Conservation (phyloP, 2,329 filamentous ascomycete species). For the Penicillium sp. region DNA sequence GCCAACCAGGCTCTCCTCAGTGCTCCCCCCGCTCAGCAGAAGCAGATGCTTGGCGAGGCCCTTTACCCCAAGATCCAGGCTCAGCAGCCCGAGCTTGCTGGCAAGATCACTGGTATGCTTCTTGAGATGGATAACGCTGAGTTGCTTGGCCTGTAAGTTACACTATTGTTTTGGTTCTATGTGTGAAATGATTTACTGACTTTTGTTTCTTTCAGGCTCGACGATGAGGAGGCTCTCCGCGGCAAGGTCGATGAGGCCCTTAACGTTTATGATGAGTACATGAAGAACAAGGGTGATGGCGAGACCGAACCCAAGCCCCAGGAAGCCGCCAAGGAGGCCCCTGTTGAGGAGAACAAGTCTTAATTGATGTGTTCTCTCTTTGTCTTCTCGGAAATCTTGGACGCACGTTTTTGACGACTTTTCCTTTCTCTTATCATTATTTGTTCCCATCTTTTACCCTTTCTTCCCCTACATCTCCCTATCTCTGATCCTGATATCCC, state of each 20-base stretch:
- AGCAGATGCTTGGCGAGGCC: slow-evolving; percentile 96
- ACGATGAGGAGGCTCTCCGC: slow-evolving; percentile 83
- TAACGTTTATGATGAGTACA: slow-evolving; percentile 96
- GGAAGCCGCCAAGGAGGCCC: slow-evolving; percentile 46
- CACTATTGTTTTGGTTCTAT: neutral
- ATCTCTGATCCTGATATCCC: slow-evolving; percentile 44
- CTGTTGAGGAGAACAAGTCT: slow-evolving; percentile 43
- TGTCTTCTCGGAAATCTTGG: slow-evolving; percentile 31
- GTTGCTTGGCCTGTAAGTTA: slow-evolving; percentile 88
- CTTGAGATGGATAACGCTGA: slow-evolving; percentile 98
- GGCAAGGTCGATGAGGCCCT: slow-evolving; percentile 97
- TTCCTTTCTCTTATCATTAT: slow-evolving; percentile 28
- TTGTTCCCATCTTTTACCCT: slow-evolving; percentile 23
- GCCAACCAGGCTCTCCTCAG: slow-evolving; percentile 51
- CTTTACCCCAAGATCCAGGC: slow-evolving; percentile 98
- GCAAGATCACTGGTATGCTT: slow-evolving; percentile 99
- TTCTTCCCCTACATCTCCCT: slow-evolving; percentile 23
- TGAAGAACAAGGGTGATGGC: slow-evolving; percentile 72
- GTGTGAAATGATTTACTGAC: slow-evolving; percentile 18
- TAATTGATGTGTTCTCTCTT: slow-evolving; percentile 31
- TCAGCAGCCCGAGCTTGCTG: slow-evolving; percentile 91
- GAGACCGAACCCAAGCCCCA: slow-evolving; percentile 49
- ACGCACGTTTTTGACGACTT: slow-evolving; percentile 41
- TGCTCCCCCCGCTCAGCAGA: slow-evolving; percentile 74
- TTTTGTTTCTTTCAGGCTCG: slow-evolving; percentile 60